Evolutionary conservation across 495 filamentous ascomycete genomes (phyloP).

Genomic region (Penicillium longicatenatum): DNA sequence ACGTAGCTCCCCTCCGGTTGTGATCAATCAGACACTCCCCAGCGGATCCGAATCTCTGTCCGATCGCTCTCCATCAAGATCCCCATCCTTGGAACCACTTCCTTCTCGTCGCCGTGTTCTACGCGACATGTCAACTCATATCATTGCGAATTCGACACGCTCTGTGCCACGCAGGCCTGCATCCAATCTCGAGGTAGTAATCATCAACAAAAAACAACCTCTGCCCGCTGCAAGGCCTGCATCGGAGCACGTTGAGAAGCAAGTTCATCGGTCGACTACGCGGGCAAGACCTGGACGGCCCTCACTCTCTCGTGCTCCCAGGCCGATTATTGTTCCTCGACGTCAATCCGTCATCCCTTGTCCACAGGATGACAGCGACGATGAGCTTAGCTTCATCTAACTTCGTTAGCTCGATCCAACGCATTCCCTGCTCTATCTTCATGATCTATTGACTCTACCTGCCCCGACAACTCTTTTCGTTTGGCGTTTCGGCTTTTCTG

Average conservation of each 20-base stretch:
- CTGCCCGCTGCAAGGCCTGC: constrained; percentile 3
- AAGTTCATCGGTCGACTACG: constrained; percentile 23
- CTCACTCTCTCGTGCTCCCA: constrained; percentile 5
- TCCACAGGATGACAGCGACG: constrained; percentile 44
- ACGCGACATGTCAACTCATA: constrained; percentile 22
- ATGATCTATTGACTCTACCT: background rate
- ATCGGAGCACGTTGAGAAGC: constrained; percentile 16
- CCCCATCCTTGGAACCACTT: constrained; percentile 15
- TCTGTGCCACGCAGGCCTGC: constrained; percentile 2
- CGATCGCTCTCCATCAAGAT: constrained; percentile 2
- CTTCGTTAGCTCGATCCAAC: background rate
- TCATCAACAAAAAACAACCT: constrained; percentile 31
- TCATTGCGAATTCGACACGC: background rate
- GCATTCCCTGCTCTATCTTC: background rate
- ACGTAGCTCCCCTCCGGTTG: constrained; percentile 18
- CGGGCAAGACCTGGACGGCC: constrained; percentile 23
- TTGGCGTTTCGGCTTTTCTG: background rate
- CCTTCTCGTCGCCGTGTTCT: constrained; percentile 16
- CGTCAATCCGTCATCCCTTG: constrained; percentile 28
- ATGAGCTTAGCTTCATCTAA: constrained; percentile 49
- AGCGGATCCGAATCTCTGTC: background rate
- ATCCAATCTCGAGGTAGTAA: constrained; percentile 39
- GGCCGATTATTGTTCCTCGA: background rate
- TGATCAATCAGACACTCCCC: constrained; percentile 10
- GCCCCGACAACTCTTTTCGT: background rate